Percentiles rank a stretch among this genome's conserved stretches.
phyloP scores from a whole-genome alignment of 192 early-diverging fungal species.

The Haplosporangium gracile region DNA sequence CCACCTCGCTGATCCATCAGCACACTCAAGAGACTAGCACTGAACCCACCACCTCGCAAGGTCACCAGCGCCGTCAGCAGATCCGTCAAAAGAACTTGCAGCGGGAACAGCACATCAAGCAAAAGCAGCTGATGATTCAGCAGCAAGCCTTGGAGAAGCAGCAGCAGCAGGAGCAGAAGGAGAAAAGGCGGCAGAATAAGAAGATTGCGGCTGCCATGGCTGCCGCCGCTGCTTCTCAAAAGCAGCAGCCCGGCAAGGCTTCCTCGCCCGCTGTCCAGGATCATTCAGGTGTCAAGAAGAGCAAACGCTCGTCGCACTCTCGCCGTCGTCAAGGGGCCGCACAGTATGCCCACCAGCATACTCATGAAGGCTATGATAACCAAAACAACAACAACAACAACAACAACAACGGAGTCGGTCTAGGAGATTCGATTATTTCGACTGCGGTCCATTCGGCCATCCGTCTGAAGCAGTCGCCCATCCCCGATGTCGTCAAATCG shows the following conservation, averaged over 20 bases:
- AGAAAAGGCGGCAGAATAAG: slow-evolving; percentile 15
- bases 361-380: not conserved
- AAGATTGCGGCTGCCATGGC: not conserved
- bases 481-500: slow-evolving; percentile 62
- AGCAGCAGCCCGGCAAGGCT: slow-evolving; percentile 4
- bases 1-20: slow-evolving; percentile 34
- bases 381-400: not conserved
- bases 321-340: not conserved
- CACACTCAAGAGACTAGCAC: slow-evolving; percentile 14
- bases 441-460: slow-evolving; percentile 62
- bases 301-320: slow-evolving; percentile 7
- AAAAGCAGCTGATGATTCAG: slow-evolving; percentile 13
- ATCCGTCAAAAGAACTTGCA: slow-evolving; percentile 20
- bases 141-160: slow-evolving; percentile 8
- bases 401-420: slow-evolving; percentile 3
- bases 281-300: not conserved
- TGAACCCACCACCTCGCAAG: not conserved
- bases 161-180: slow-evolving; percentile 17
- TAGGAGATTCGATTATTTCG: slow-evolving; percentile 58
- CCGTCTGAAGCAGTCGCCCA: slow-evolving; percentile 67
- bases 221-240: not conserved
- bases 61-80: slow-evolving; percentile 17
- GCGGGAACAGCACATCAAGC: slow-evolving; percentile 24
- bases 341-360: not conserved
- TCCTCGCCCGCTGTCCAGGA: not conserved